phyloP scores from a whole-genome alignment of 2,329 filamentous ascomycete genomes.

The Fusarium zealandicum region DNA sequence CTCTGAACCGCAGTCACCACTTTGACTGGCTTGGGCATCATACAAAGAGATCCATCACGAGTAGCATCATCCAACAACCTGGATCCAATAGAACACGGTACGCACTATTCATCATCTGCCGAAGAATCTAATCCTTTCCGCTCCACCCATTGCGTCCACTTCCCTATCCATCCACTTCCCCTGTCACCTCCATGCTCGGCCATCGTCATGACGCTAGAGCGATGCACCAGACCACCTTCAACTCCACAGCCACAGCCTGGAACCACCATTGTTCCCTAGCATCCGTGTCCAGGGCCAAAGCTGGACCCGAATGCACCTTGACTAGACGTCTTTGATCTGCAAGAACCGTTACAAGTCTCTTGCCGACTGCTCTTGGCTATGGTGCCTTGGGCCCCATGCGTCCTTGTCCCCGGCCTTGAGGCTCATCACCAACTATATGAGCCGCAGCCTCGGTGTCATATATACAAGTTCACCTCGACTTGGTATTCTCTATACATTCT shows the following conservation, averaged over 20 bases:
- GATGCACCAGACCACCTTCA: not conserved
- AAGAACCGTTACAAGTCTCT: not conserved
- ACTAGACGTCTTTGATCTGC: not conserved
- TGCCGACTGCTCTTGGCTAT: slow-evolving; percentile 7
- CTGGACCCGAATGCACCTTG: not conserved
- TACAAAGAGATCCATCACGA: too few species aligned
- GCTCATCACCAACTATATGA: slow-evolving; percentile 32
- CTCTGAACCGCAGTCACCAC: too few species aligned
- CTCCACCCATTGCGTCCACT: not conserved
- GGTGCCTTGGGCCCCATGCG: slow-evolving; percentile 27
- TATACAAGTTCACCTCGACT: slow-evolving; percentile 6
- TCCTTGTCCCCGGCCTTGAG: slow-evolving; percentile 24
- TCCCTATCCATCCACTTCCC: not conserved
- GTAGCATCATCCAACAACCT: too few species aligned
- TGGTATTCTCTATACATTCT: slow-evolving; percentile 31
- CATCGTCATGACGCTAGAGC: slow-evolving; percentile 6
- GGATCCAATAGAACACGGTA: not conserved
- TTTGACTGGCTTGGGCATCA: too few species aligned
- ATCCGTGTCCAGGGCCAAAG: not conserved
- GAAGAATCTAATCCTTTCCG: slow-evolving; percentile 15
- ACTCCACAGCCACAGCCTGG: slow-evolving; percentile 31
- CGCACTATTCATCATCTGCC: slow-evolving; percentile 14
- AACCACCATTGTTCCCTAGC: slow-evolving; percentile 3
- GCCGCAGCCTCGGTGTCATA: slow-evolving; percentile 28
- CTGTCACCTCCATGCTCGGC: not conserved